phyloP scores from a whole-genome alignment of 2,329 filamentous ascomycete species.

The Venturia asperata region DNA sequence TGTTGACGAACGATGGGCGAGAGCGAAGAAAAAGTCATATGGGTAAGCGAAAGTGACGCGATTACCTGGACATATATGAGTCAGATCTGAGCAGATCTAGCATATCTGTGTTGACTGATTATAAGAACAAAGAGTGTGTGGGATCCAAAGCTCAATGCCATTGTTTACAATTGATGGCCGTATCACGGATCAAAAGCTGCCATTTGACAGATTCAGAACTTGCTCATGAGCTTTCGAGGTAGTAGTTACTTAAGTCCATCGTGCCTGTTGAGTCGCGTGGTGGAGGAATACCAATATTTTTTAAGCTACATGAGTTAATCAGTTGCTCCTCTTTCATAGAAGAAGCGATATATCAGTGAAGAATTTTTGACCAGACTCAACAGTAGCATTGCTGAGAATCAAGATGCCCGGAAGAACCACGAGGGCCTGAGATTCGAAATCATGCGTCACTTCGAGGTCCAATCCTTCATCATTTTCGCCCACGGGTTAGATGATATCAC shows the following conservation, averaged over 20 bases:
- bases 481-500: too few species aligned
- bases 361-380: too few species aligned
- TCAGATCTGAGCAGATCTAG: conserved; percentile 1
- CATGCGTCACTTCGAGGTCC: neutral
- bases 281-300: neutral
- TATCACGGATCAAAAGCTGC: neutral
- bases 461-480: neutral
- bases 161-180: neutral
- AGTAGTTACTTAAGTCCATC: neutral
- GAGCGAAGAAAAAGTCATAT: too few species aligned
- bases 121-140: neutral
- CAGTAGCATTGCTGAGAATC: neutral
- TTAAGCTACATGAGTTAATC: neutral
- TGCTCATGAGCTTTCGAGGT: neutral
- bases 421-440: neutral
- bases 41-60: neutral
- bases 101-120: neutral
- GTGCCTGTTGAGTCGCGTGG: neutral
- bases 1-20: too few species aligned
- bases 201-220: neutral
- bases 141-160: neutral
- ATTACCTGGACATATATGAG: neutral
- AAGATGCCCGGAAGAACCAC: too few species aligned
- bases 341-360: neutral
- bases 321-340: neutral